Evolutionary conservation across 345 rosid species (phyloP).

Genomic region (Dipteronia sinensis): DNA sequence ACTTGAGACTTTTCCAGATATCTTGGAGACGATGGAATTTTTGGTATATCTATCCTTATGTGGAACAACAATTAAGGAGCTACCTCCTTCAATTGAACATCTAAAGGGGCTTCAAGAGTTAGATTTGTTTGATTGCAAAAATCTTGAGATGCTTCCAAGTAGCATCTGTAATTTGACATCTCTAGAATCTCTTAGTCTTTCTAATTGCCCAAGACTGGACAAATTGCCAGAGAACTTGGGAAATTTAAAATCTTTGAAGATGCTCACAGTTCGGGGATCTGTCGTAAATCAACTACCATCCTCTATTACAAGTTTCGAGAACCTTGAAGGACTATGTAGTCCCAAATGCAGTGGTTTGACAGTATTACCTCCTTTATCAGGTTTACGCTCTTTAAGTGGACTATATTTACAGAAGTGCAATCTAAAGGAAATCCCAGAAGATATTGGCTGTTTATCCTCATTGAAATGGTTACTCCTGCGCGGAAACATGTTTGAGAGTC

Average conservation of each 20-base stretch:
- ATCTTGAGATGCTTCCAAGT: too few species aligned
- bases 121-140: too few species aligned
- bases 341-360: not conserved
- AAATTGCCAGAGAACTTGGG: not conserved
- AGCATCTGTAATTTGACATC: too few species aligned
- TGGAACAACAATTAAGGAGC: too few species aligned
- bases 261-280: not conserved
- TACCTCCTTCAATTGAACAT: too few species aligned
- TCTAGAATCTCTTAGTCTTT: too few species aligned
- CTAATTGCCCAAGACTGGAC: too few species aligned
- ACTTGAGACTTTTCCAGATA: not conserved
- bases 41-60: accelerated
- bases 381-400: too few species aligned
- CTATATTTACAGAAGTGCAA: not conserved
- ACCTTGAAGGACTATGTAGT: too few species aligned
- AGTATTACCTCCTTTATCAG: too few species aligned
- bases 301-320: not conserved
- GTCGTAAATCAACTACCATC: not conserved
- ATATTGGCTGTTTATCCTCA: not conserved
- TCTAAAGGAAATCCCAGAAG: not conserved
- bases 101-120: too few species aligned
- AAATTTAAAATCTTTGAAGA: not conserved
- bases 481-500: not conserved
- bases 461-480: not conserved
- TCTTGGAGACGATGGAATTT: too few species aligned